Conservation (phyloP, 495 filamentous ascomycete genomes). For the Penicillium atrosanguineum region DNA sequence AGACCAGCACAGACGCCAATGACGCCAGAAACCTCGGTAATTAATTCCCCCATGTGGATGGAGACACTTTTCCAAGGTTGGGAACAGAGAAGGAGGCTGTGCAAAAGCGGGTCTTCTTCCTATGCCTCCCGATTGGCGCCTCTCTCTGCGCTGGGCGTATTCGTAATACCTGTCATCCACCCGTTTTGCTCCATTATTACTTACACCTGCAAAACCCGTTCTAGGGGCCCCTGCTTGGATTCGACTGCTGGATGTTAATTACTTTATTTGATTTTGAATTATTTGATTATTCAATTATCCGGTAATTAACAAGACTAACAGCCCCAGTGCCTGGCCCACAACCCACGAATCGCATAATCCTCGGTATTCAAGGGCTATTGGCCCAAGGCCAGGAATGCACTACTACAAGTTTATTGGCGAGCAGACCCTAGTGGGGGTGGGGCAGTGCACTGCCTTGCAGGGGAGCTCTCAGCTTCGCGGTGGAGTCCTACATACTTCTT, state of each 20-base stretch:
- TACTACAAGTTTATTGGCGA: slow-evolving; percentile 9
- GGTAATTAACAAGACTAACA: background rate
- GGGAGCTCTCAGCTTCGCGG: slow-evolving; percentile 19
- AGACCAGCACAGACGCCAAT: slow-evolving; percentile 23
- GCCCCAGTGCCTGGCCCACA: too few species aligned
- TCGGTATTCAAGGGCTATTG: background rate
- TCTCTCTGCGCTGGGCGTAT: slow-evolving; percentile 7
- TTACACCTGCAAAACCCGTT: background rate
- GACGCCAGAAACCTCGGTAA: slow-evolving; percentile 14
- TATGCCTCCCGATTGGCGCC: slow-evolving; percentile 22
- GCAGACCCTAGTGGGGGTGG: slow-evolving; percentile 23
- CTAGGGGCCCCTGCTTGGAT: too few species aligned
- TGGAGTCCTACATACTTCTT: slow-evolving; percentile 16
- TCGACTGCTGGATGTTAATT: too few species aligned
- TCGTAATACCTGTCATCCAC: slow-evolving; percentile 18
- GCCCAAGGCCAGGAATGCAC: background rate
- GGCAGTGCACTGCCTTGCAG: slow-evolving; percentile 31
- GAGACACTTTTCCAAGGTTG: slow-evolving; percentile 23
- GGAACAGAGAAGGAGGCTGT: slow-evolving; percentile 30
- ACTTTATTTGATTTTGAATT: too few species aligned
- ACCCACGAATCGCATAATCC: background rate
- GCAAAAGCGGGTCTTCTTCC: slow-evolving; percentile 32
- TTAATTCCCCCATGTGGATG: slow-evolving; percentile 18
- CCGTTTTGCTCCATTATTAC: background rate
- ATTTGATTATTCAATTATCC: too few species aligned